Percentiles rank a stretch among this genome's conserved stretches.
Conservation (phyloP, 139 green algal genomes). For the Coelastrella sp. region DNA sequence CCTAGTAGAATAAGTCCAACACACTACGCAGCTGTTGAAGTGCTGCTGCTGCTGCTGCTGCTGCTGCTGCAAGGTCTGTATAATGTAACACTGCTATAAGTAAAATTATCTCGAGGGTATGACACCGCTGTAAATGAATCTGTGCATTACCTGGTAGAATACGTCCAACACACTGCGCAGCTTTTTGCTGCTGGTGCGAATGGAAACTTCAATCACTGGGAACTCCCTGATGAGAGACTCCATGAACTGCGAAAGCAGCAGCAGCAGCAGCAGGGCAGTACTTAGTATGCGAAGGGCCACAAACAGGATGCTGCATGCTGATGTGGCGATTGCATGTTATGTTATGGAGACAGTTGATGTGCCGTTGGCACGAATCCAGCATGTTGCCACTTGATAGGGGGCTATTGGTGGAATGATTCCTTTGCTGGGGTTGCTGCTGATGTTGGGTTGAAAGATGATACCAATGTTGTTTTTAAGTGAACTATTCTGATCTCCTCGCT, state of each 20-base stretch:
- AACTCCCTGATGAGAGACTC: conserved; percentile 35
- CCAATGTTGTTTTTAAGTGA: too few relatives aligned
- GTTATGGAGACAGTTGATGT: too few relatives aligned
- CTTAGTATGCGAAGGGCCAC: neutral
- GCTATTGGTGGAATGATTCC: too few relatives aligned
- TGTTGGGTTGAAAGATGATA: too few relatives aligned
- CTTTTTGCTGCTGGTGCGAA: conserved; percentile 37
- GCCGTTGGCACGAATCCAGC: too few relatives aligned
- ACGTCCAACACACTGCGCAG: conserved; percentile 54
- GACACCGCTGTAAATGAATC: neutral
- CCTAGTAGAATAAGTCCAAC: conserved; percentile 64
- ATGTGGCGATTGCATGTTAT: too few relatives aligned
- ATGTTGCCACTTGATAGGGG: too few relatives aligned
- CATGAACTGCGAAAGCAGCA: conserved; percentile 26
- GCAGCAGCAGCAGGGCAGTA: neutral
- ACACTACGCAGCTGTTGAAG: neutral
- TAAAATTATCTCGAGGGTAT: too few relatives aligned
- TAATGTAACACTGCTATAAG: neutral
- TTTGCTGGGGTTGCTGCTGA: too few relatives aligned
- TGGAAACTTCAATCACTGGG: conserved; percentile 49
- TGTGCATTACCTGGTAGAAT: conserved; percentile 78
- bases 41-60: neutral
- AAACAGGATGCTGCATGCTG: too few relatives aligned
- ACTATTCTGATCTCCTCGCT: too few relatives aligned
- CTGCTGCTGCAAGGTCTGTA: neutral